A percentile compares a stretch with the other conserved stretches of the same genome.
Evolutionary conservation across 2,329 filamentous ascomycete species (phyloP).

Genomic region (Periconia macrospinosa): DNA sequence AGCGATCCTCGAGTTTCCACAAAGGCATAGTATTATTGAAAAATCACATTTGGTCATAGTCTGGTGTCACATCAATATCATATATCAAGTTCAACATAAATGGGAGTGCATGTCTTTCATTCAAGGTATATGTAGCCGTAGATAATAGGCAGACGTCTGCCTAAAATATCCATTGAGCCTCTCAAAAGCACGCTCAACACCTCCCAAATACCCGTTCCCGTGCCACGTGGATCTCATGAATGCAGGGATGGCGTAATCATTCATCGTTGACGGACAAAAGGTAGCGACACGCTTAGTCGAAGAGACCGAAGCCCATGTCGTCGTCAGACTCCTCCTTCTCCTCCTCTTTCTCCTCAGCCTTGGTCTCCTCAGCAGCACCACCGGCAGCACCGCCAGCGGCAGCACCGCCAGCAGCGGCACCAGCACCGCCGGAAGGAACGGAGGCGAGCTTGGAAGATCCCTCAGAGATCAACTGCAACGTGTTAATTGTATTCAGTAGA

Average conservation of each 20-base stretch:
- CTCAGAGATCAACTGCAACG: conserved; percentile 78
- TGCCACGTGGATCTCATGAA: conserved; percentile 36
- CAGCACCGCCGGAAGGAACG: conserved; percentile 88
- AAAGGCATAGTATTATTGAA: too few relatives aligned
- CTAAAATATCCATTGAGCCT: conserved; percentile 20
- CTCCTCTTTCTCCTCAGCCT: conserved; percentile 66
- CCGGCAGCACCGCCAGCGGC: conserved; percentile 67
- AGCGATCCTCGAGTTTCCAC: too few relatives aligned
- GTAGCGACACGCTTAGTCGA: conserved; percentile 57
- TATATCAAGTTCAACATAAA: neutral
- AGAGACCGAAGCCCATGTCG: conserved; percentile 75
- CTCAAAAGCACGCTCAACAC: conserved; percentile 39
- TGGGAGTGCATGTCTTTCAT: conserved; percentile 42
- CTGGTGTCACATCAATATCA: too few relatives aligned
- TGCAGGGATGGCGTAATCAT: conserved; percentile 30
- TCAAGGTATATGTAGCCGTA: conserved; percentile 29
- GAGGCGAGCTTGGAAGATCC: conserved; percentile 94
- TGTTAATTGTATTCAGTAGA: conserved; percentile 40
- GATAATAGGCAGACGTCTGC: conserved; percentile 20
- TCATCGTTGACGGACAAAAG: conserved; percentile 25
- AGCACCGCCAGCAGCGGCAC: conserved; percentile 65
- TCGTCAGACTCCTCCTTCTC: conserved; percentile 78
- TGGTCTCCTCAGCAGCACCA: conserved; percentile 56
- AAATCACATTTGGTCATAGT: too few relatives aligned
- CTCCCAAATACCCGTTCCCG: conserved; percentile 36